Evolutionary conservation across 106 monocot species (phyloP).

Genomic region (Dendrobium catenatum): DNA sequence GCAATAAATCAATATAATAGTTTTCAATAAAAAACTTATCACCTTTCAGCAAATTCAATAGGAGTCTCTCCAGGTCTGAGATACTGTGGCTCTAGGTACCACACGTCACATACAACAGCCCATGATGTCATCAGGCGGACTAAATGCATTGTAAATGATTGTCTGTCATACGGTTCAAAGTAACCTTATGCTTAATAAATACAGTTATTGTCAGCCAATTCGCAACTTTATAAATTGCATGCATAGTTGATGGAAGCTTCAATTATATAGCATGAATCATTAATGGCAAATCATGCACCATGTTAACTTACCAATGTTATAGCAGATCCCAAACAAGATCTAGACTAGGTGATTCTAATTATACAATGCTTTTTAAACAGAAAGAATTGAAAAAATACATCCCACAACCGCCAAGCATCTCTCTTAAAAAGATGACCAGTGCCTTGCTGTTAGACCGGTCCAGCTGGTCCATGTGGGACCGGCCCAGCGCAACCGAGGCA

Average conservation of each 20-base stretch:
- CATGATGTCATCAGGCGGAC: constrained; percentile 94
- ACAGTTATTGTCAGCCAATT: neutral
- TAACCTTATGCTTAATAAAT: neutral
- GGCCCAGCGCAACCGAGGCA: no score
- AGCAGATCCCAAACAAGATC: neutral
- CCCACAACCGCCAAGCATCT: neutral
- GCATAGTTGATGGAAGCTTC: neutral
- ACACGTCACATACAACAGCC: constrained; percentile 99
- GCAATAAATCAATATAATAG: neutral
- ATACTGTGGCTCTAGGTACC: constrained; percentile 96
- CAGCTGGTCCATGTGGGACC: no score
- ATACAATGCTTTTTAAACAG: neutral
- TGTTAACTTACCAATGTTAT: neutral
- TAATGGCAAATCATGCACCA: neutral
- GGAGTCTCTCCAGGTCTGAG: constrained; percentile 72
- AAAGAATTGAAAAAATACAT: neutral
- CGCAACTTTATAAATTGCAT: no score
- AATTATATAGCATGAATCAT: neutral
- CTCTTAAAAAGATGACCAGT: no score
- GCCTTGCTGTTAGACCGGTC: no score
- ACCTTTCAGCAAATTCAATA: constrained; percentile 99
- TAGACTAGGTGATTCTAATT: neutral
- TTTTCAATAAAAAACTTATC: neutral
- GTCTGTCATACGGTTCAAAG: constrained; percentile 30
- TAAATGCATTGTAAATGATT: constrained; percentile 95